Base-by-base conservation (phyloP, 1,284 basidiomycete species). In the Leccinum griseonigrum region DNA sequence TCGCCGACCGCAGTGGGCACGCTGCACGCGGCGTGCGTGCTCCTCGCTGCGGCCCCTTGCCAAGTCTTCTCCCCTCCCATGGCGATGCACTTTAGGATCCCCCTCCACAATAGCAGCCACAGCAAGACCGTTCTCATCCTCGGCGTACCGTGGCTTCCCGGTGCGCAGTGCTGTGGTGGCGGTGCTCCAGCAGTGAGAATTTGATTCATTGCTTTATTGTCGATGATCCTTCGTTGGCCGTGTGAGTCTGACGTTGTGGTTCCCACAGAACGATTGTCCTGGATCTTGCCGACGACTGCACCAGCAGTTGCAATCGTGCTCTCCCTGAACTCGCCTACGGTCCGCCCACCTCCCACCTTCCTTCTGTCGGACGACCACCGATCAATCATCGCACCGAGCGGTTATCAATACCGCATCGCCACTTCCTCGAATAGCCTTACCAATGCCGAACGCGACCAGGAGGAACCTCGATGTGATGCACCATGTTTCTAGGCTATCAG, bases 1-100 rank as follows among this genome's bases (percentile, higher is more conserved):
- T 29, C 29, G 28, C 51, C 58, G 13, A 63, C 71, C 54, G 56
- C 62, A 56, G 67, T 74, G 11, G 60, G 63, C 13, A 68, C 71
- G 26, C 64, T 71, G 10, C 69, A 74, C 46, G 62, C 69, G 14
- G 43, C 67, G 43, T 64, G 66, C 56, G 57, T 66, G 3, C 46
- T 70, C 1, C 62, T 74, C 14, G 71, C 69, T 57, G 70, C 66
- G 40, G 70, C 72, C 26, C 67, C 67, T 28, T 67, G 56, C 32
- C 69, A 70, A 36, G 40, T 66, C 4, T 66, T 70, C 31, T 58
- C 67, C 11, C 46, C 66, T 34, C 57, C 72, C 29, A 63, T 68
- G 63, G 38, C 56, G 29, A 72, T 74, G 59, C 63, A 67, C 29
- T 63, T 70, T 22, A 43, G 56, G 46, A 55, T 63, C 10, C 70